Conservation (phyloP, 495 filamentous ascomycete genomes). For the Talaromyces proteolyticus region DNA sequence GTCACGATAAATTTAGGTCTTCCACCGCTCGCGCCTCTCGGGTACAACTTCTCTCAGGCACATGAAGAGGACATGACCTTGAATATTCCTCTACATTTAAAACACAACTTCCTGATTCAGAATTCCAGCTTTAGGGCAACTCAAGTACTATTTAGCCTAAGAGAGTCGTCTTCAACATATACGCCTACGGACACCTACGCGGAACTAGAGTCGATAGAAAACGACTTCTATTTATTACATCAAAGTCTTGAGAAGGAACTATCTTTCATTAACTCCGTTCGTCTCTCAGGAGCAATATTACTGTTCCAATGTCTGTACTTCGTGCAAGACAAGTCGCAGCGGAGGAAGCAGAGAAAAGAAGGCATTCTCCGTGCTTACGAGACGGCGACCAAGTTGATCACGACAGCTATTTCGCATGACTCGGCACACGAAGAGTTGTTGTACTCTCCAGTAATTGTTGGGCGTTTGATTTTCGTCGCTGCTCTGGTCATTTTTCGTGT, state of each 20-base stretch:
- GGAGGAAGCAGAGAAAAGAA: neutral
- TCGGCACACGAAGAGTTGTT: neutral
- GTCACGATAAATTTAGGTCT: neutral
- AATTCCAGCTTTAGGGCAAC: neutral
- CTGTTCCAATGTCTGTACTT: neutral
- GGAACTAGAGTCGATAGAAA: neutral
- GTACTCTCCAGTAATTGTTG: neutral
- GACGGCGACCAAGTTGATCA: neutral
- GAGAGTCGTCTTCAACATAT: neutral
- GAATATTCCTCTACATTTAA: neutral
- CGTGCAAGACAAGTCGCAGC: neutral
- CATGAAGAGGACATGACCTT: neutral
- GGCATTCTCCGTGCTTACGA: conserved; percentile 1
- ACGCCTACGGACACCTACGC: neutral
- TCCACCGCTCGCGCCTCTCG: neutral
- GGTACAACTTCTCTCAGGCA: neutral
- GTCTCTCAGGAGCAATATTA: neutral
- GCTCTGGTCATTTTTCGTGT: neutral
- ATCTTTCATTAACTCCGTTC: neutral
- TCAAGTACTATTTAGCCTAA: neutral
- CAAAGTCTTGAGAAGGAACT: neutral
- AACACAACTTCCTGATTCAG: neutral
- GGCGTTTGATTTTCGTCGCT: neutral
- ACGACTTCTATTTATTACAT: neutral
- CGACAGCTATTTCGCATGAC: neutral